Percentiles rank a stretch among this genome's conserved stretches.
Conservation (phyloP, 345 rosid species). For the Clausena lansium region DNA sequence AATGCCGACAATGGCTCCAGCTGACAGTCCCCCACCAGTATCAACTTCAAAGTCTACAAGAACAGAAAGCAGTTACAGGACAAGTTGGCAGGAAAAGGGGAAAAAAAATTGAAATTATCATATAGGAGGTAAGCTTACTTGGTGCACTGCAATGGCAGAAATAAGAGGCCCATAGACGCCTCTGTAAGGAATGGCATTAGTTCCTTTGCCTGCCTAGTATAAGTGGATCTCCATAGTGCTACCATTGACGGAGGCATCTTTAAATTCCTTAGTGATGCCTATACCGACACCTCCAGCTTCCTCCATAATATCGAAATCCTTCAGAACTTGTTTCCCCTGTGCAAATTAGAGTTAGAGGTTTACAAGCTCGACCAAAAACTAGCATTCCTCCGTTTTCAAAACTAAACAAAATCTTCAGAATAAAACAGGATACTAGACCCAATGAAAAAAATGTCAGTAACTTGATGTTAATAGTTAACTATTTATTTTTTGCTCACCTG, state of each 20-base stretch:
- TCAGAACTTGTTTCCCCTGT: slow-evolving; percentile 56
- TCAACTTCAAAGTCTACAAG: slow-evolving; percentile 66
- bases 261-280: slow-evolving; percentile 24
- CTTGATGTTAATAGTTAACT: background rate
- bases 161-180: slow-evolving; percentile 89
- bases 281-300: slow-evolving; percentile 74
- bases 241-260: slow-evolving; percentile 43
- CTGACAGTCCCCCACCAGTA: slow-evolving; percentile 46
- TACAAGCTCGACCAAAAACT: background rate
- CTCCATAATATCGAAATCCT: slow-evolving; percentile 63
- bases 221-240: slow-evolving; percentile 76
- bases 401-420: background rate
- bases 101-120: background rate
- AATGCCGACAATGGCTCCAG: slow-evolving; percentile 67
- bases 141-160: slow-evolving; percentile 75
- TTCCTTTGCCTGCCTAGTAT: slow-evolving; percentile 83
- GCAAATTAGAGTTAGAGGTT: slow-evolving; percentile 4
- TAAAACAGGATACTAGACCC: background rate
- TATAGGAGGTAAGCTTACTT: slow-evolving; percentile 42
- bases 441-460: background rate
- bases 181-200: slow-evolving; percentile 57
- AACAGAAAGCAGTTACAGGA: background rate
- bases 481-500: slow-evolving; percentile 49
- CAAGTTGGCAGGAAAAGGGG: background rate
- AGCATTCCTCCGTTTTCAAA: background rate